These are phyloP conservation scores for Dichomitus squalens DNA, from an alignment of 1,284 basidiomycete species.

Conservation along the genomic window DNA sequence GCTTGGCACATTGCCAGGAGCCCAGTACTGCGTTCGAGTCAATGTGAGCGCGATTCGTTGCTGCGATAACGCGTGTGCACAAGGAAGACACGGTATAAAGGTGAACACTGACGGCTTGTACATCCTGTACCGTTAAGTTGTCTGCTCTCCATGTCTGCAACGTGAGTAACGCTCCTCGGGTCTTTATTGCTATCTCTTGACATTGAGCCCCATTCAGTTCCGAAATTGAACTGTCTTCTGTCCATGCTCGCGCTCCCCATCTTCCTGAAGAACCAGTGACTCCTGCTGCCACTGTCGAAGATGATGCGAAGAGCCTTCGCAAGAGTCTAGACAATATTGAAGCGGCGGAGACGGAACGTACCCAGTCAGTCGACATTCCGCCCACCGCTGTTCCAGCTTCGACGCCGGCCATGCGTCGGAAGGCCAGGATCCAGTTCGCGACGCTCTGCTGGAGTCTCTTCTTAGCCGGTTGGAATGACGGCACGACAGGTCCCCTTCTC, in stretches of 20 bases:
- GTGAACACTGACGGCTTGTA: not conserved
- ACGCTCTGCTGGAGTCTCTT: conserved; percentile 45
- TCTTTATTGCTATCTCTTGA: not conserved
- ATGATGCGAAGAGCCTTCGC: conserved; percentile 5
- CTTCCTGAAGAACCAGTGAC: conserved; percentile 11
- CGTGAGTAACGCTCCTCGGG: not conserved
- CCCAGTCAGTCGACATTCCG: conserved; percentile 4
- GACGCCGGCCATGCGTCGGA: conserved; percentile 18
- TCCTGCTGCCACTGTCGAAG: not conserved
- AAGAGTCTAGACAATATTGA: conserved; percentile 10
- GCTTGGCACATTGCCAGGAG: no score
- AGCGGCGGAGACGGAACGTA: not conserved
- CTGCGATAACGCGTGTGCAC: not conserved
- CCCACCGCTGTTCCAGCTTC: conserved; percentile 8
- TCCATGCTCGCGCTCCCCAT: conserved; percentile 18
- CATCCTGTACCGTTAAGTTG: not conserved
- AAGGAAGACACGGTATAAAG: no score
- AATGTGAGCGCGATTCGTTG: no score
- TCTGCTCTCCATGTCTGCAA: not conserved
- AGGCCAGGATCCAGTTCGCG: conserved; percentile 38
- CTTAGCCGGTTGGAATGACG: conserved; percentile 64
- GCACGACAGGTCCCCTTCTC: conserved; percentile 58
- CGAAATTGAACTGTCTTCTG: conserved; percentile 15
- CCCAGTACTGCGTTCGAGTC: not conserved
- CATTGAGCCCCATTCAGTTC: not conserved